A percentile compares a stretch with the other conserved stretches of the same genome.
Conservation (phyloP, 1,284 basidiomycete genomes). For the Mycena sp. region DNA sequence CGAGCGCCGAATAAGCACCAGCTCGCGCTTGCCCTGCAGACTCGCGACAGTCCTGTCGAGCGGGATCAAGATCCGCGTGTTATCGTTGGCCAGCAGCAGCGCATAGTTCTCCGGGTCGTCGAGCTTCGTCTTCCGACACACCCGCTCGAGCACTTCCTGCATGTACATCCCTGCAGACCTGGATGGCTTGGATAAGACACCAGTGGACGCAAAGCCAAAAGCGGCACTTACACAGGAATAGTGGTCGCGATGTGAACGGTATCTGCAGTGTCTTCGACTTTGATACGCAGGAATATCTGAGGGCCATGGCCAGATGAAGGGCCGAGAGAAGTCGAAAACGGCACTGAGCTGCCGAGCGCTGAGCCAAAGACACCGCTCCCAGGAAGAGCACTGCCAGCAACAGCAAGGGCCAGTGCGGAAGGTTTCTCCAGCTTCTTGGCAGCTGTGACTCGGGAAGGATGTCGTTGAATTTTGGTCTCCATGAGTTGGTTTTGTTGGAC, state of each 20-base stretch:
- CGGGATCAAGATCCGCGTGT: slow-evolving; percentile 79
- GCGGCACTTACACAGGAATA: slow-evolving; percentile 79
- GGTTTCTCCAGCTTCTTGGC: slow-evolving; percentile 61
- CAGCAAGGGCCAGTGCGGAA: slow-evolving; percentile 37
- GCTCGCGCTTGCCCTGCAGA: slow-evolving; percentile 86
- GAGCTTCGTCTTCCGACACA: slow-evolving; percentile 81
- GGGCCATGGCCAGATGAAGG: slow-evolving; percentile 78
- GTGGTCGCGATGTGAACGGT: slow-evolving; percentile 87
- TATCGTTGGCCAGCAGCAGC: slow-evolving; percentile 79
- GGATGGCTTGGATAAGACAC: neutral
- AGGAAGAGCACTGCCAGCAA: slow-evolving; percentile 41
- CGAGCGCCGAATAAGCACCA: slow-evolving; percentile 84
- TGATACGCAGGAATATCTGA: slow-evolving; percentile 82
- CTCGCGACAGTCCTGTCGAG: slow-evolving; percentile 96
- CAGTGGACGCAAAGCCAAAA: neutral
- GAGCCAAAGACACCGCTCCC: slow-evolving; percentile 46
- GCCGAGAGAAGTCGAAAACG: slow-evolving; percentile 70
- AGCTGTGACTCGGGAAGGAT: slow-evolving; percentile 74
- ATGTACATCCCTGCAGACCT: slow-evolving; percentile 97
- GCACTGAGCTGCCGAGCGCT: slow-evolving; percentile 52
- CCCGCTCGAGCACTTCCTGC: slow-evolving; percentile 91
- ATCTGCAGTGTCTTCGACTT: slow-evolving; percentile 81
- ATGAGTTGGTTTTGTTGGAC: slow-evolving; percentile 86
- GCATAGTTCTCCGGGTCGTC: slow-evolving; percentile 85
- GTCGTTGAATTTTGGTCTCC: slow-evolving; percentile 80